phyloP scores from a whole-genome alignment of 2,329 filamentous ascomycete genomes.

The Pseudogymnoascus sp. region DNA sequence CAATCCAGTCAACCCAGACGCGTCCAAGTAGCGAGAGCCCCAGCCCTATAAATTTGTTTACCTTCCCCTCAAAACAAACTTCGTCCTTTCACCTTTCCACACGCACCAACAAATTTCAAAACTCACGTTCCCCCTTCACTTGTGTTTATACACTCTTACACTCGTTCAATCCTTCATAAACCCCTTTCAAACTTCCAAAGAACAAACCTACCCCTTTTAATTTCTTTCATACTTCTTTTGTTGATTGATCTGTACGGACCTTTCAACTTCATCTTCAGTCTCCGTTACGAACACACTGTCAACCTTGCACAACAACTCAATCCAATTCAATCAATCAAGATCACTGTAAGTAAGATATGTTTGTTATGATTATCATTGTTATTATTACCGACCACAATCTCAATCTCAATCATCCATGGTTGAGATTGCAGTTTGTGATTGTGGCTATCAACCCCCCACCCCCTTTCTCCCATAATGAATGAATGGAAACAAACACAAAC shows the following conservation, averaged over 20 bases:
- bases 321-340: not conserved
- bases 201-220: not conserved
- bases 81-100: not conserved
- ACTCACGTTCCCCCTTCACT: not conserved
- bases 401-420: not conserved
- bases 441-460: not conserved
- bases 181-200: not conserved
- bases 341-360: not conserved
- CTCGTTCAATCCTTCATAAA: not conserved
- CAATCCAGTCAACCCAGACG: not conserved
- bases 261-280: not conserved
- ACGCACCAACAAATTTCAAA: not conserved
- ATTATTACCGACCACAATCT: not conserved
- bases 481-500: not conserved
- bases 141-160: constrained; percentile 3
- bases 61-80: not conserved
- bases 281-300: not conserved
- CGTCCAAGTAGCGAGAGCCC: not conserved
- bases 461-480: not conserved
- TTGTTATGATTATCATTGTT: not conserved
- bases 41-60: not conserved
- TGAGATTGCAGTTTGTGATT: not conserved
- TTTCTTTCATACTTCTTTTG: not conserved
- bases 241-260: not conserved
- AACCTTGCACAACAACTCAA: not conserved